Percentiles rank a stretch among this genome's conserved stretches.
These are phyloP conservation scores for Cephalotrichum gorgonifer DNA, from an alignment of 2,329 filamentous ascomycete genomes.

Conservation along the genomic window DNA sequence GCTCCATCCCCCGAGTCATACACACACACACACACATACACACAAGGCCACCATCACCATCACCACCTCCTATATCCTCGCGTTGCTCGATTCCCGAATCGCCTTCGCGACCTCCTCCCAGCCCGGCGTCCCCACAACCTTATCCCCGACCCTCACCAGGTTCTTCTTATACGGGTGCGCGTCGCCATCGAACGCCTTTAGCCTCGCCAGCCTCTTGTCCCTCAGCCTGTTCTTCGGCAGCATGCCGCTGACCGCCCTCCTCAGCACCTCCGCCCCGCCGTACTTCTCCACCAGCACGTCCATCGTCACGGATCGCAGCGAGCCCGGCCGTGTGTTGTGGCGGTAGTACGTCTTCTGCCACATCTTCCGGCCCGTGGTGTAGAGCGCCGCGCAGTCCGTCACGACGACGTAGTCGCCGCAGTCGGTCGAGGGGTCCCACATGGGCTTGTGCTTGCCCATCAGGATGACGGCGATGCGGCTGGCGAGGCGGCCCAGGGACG, in stretches of 20 bases:
- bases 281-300: conserved; percentile 89
- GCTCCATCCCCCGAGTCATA: not conserved
- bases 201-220: conserved; percentile 72
- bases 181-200: conserved; percentile 94
- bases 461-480: conserved; percentile 76
- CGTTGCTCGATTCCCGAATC: conserved; percentile 36
- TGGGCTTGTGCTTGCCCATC: conserved; percentile 99
- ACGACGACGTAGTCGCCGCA: conserved; percentile 99
- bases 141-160: conserved; percentile 60
- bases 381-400: conserved; percentile 75
- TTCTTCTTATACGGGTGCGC: conserved; percentile 89
- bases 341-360: conserved; percentile 94
- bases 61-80: conserved; percentile 34
- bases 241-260: conserved; percentile 93
- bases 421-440: conserved; percentile 93
- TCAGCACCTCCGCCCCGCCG: conserved; percentile 82
- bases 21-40: not conserved
- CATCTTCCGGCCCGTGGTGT: conserved; percentile 85
- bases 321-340: conserved; percentile 84
- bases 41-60: not conserved
- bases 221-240: conserved; percentile 90
- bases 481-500: conserved; percentile 82
- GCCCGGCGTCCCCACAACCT: conserved; percentile 39
- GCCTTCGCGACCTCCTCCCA: conserved; percentile 42
- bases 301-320: conserved; percentile 83